Conservation (phyloP, 768 basidiomycete species). For the Crepidotus variabilis region DNA sequence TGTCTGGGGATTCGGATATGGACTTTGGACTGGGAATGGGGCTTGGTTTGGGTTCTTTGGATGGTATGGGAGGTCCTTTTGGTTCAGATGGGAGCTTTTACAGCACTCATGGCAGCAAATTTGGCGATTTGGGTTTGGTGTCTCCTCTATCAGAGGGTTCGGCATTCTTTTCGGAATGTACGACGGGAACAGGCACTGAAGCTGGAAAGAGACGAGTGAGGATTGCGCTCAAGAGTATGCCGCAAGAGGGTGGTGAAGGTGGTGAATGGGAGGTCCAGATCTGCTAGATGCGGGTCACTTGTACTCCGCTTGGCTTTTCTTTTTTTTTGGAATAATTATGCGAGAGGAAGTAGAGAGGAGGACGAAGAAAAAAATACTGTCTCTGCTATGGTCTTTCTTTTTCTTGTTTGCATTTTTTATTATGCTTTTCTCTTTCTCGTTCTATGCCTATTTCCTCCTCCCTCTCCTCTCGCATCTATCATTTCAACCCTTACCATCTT, state of each 20-base stretch:
- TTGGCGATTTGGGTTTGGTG: not conserved
- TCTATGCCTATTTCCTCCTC: slow-evolving; percentile 3
- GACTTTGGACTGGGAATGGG: slow-evolving; percentile 4
- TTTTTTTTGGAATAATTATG: not conserved
- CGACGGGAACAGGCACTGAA: slow-evolving; percentile 22
- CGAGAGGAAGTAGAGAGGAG: not conserved
- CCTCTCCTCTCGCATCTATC: not conserved
- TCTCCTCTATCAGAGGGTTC: slow-evolving; percentile 23
- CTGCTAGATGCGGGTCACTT: slow-evolving; percentile 37
- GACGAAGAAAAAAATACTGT: not conserved
- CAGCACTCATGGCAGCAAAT: not conserved
- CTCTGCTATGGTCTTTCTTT: not conserved
- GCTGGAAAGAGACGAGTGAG: slow-evolving; percentile 53
- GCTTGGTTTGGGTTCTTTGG: slow-evolving; percentile 2
- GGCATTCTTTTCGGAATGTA: slow-evolving; percentile 31
- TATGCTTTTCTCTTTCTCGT: slow-evolving; percentile 1
- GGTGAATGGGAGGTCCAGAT: slow-evolving; percentile 81
- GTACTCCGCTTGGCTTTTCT: slow-evolving; percentile 1
- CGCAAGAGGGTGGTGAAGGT: slow-evolving; percentile 57
- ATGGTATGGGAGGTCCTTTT: not conserved
- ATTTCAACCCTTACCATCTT: not conserved
- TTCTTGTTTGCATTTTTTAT: slow-evolving; percentile 1
- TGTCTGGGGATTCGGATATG: slow-evolving; percentile 18
- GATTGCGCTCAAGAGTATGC: slow-evolving; percentile 64
- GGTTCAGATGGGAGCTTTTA: slow-evolving; percentile 18